A percentile compares a stretch with the other conserved stretches of the same genome.
phyloP scores from a whole-genome alignment of 2,329 filamentous ascomycete genomes.

The Aspergillus hiratsukae region DNA sequence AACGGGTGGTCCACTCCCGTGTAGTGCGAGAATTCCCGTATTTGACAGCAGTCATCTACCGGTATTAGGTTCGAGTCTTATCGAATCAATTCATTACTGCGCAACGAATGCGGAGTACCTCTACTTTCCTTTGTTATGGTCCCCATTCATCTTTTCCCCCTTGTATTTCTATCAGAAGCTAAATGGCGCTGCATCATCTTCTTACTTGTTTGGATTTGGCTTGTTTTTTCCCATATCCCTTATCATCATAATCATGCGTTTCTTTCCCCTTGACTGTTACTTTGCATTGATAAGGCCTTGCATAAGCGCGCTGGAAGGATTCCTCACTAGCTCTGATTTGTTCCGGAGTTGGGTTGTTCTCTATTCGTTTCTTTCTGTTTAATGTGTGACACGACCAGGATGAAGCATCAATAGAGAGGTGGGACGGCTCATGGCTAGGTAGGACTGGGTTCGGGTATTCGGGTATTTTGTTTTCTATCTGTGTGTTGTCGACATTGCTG shows the following conservation, averaged over 20 bases:
- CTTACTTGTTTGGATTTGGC: constrained; percentile 10
- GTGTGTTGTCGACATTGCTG: background rate
- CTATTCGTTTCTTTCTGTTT: constrained; percentile 14
- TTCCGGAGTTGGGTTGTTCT: constrained; percentile 5
- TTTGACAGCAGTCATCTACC: background rate
- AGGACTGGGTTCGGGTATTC: constrained; percentile 16
- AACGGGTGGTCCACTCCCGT: constrained; percentile 36
- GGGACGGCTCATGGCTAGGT: constrained; percentile 21
- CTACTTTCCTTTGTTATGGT: constrained; percentile 18
- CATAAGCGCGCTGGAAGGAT: constrained; percentile 22
- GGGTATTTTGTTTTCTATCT: constrained; percentile 12
- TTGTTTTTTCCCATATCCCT: constrained; percentile 9
- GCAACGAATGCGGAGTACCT: background rate
- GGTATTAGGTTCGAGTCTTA: background rate
- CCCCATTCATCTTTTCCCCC: constrained; percentile 18
- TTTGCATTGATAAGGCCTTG: constrained; percentile 17
- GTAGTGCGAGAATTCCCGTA: constrained; percentile 7
- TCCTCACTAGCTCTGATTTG: constrained; percentile 16
- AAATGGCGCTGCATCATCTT: constrained; percentile 12
- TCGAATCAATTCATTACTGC: background rate
- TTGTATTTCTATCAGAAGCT: constrained; percentile 20
- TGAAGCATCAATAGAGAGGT: constrained; percentile 23
- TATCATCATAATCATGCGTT: constrained; percentile 12
- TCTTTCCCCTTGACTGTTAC: constrained; percentile 7
- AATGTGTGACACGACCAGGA: constrained; percentile 21